phyloP scores from a whole-genome alignment of 1,139 yeast genomes.

The Blastobotrys malaysiensis region DNA sequence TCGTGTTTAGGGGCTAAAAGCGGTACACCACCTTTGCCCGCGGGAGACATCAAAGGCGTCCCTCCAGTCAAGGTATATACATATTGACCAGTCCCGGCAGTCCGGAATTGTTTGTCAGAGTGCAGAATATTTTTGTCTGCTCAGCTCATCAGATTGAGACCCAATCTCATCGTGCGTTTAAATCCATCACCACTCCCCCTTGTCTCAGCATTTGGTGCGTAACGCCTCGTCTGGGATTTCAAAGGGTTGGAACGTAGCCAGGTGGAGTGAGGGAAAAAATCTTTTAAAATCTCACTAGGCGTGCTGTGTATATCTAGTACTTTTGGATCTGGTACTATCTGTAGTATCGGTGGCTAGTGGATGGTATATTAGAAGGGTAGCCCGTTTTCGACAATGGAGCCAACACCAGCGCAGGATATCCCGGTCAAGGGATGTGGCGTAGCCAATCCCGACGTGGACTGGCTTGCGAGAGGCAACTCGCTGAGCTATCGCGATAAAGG shows the following conservation, averaged over 20 bases:
- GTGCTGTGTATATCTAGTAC: too few species aligned
- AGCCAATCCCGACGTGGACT: slow-evolving; percentile 67
- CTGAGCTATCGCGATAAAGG: slow-evolving; percentile 40
- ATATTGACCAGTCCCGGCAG: not conserved
- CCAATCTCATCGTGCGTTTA: not conserved
- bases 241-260: too few species aligned
- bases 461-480: slow-evolving; percentile 60
- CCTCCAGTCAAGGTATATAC: not conserved
- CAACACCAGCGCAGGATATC: not conserved
- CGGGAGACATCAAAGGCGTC: too few species aligned
- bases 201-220: not conserved
- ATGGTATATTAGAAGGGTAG: not conserved
- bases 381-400: slow-evolving; percentile 11
- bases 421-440: slow-evolving; percentile 40
- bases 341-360: too few species aligned
- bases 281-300: too few species aligned
- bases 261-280: too few species aligned
- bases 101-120: not conserved
- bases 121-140: not conserved
- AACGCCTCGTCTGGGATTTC: not conserved
- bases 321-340: too few species aligned
- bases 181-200: not conserved
- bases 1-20: not conserved
- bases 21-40: too few species aligned
- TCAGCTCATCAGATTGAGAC: not conserved